A percentile compares a stretch with the other conserved stretches of the same genome.
Conservation (phyloP, 768 basidiomycete genomes). For the Mycena floridula region DNA sequence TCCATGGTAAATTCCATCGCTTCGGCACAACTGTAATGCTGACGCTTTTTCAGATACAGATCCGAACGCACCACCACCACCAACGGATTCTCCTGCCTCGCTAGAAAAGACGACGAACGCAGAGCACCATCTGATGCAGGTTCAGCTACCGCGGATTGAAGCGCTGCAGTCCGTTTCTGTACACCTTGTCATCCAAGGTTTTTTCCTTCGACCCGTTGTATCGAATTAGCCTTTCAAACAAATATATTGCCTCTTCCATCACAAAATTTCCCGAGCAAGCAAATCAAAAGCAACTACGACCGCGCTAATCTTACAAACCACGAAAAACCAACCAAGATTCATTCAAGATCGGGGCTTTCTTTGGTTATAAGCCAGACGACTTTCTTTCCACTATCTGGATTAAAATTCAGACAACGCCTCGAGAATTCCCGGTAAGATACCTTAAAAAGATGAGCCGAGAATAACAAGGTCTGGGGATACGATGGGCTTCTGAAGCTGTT, state of each 20-base stretch:
- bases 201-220: too few species aligned
- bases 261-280: too few species aligned
- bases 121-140: constrained; percentile 63
- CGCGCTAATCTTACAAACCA: too few species aligned
- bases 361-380: constrained; percentile 98
- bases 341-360: too few species aligned
- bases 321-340: too few species aligned
- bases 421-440: constrained; percentile 88
- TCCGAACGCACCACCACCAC: constrained; percentile 42
- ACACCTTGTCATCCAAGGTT: too few species aligned
- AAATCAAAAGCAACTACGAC: too few species aligned
- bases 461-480: not conserved
- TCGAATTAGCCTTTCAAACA: too few species aligned
- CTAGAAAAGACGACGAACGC: constrained; percentile 86
- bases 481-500: constrained; percentile 37
- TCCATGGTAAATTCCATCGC: constrained; percentile 57
- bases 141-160: constrained; percentile 77
- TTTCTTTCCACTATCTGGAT: constrained; percentile 90
- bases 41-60: constrained; percentile 54
- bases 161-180: constrained; percentile 69
- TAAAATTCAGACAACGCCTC: constrained; percentile 92
- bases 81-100: constrained; percentile 80
- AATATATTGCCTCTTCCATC: too few species aligned
- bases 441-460: constrained; percentile 15
- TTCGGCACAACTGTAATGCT: not conserved